phyloP scores from a whole-genome alignment of 495 filamentous ascomycete species.

The Daldinia loculata region DNA sequence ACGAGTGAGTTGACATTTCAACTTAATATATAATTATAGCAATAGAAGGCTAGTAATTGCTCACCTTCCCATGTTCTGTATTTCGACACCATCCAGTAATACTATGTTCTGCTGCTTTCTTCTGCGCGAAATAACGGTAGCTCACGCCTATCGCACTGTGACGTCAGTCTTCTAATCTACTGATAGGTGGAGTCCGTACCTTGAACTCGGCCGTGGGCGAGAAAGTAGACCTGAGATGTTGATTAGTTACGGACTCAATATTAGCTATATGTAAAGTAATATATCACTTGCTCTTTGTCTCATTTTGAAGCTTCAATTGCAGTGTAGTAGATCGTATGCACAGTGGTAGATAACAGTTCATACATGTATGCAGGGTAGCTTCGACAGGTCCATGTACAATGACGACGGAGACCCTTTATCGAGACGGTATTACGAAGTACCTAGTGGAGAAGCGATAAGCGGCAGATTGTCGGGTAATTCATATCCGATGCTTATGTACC shows the following conservation, averaged over 20 bases:
- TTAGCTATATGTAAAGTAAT: background rate
- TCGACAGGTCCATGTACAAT: constrained; percentile 7
- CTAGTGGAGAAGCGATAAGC: constrained; percentile 20
- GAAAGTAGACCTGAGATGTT: constrained; percentile 57
- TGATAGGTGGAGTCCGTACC: constrained; percentile 44
- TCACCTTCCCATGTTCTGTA: constrained; percentile 73
- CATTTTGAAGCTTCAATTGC: constrained; percentile 37
- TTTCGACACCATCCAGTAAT: constrained; percentile 86
- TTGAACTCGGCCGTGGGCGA: constrained; percentile 65
- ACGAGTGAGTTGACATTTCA: constrained; percentile 2
- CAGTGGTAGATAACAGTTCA: constrained; percentile 13
- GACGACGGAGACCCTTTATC: constrained; percentile 26
- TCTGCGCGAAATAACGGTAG: constrained; percentile 79
- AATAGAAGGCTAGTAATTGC: constrained; percentile 3
- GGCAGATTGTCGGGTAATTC: constrained; percentile 29
- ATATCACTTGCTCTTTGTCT: constrained; percentile 41
- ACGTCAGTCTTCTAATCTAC: constrained; percentile 33
- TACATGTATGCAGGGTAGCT: constrained; percentile 10
- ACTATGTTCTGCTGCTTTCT: constrained; percentile 68
- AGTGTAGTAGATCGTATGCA: constrained; percentile 25
- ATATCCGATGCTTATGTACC: background rate
- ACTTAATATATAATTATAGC: background rate
- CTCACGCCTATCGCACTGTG: constrained; percentile 65
- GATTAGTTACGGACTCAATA: background rate
- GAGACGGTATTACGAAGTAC: background rate